Conservation (phyloP, 2,329 filamentous ascomycete genomes). For the Paecilomyces fulvus region DNA sequence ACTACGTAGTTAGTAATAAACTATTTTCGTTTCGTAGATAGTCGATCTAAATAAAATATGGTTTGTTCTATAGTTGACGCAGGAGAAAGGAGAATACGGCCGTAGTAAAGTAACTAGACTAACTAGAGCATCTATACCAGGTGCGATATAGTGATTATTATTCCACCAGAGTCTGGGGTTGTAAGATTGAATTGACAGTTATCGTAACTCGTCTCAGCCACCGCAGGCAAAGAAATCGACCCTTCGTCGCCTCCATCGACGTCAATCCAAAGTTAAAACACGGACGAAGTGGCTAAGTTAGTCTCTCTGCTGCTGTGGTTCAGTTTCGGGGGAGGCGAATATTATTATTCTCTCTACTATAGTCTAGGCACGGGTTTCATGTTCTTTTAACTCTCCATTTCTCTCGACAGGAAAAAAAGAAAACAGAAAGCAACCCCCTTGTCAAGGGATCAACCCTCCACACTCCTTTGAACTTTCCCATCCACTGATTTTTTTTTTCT, state of each 20-base stretch:
- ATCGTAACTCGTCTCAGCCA: not conserved
- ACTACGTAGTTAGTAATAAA: no score
- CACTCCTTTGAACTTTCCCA: not conserved
- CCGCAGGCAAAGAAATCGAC: not conserved
- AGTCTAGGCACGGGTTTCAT: not conserved
- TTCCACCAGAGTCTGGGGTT: no score
- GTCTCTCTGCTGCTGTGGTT: not conserved
- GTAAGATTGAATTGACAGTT: no score
- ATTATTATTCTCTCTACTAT: no score
- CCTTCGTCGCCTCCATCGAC: constrained; percentile 15
- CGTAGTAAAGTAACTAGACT: not conserved
- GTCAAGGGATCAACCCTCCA: not conserved
- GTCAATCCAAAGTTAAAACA: constrained; percentile 34
- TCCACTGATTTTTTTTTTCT: not conserved
- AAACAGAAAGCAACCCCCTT: not conserved
- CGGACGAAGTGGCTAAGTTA: not conserved
- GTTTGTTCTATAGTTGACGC: not conserved
- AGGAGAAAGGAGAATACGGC: not conserved
- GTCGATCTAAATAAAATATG: no score
- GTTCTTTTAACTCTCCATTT: not conserved
- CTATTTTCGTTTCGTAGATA: no score
- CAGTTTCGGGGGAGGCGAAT: not conserved
- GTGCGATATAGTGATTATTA: no score
- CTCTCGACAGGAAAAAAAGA: not conserved
- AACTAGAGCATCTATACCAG: no score